A percentile compares a stretch with the other conserved stretches of the same genome.
Evolutionary conservation across 306 rosid genomes (phyloP).

Genomic region (Prunus salicina): DNA sequence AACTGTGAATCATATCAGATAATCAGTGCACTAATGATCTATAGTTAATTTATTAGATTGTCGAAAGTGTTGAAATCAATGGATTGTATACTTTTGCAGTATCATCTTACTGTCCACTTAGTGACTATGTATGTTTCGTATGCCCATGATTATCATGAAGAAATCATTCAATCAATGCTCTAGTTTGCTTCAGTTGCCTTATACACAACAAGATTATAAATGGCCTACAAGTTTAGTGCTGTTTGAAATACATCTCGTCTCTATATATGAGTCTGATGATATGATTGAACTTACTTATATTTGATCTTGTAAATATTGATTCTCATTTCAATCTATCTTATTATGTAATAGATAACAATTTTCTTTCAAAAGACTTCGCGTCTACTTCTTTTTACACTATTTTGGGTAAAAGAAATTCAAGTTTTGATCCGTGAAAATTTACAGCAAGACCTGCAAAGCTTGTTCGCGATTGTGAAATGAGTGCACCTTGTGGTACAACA

Average conservation of each 20-base stretch:
- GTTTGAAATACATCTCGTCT: not conserved
- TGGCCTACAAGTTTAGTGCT: not conserved
- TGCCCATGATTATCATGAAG: too few species aligned
- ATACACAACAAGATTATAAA: not conserved
- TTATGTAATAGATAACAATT: not conserved
- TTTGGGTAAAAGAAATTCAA: conserved; percentile 14
- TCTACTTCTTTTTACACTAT: not conserved
- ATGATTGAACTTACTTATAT: not conserved
- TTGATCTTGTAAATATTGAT: not conserved
- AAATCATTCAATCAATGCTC: too few species aligned
- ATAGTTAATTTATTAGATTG: not conserved
- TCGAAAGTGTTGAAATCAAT: not conserved
- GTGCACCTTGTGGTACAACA: conserved; percentile 70
- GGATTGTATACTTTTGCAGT: too few species aligned
- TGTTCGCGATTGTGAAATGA: conserved; percentile 62
- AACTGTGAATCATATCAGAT: not conserved
- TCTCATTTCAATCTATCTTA: too few species aligned
- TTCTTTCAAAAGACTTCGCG: not conserved
- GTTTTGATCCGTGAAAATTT: conserved; percentile 24
- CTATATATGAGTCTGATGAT: not conserved
- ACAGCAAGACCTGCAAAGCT: conserved; percentile 83
- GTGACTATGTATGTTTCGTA: too few species aligned
- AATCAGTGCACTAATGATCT: not conserved
- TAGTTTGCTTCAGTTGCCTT: not conserved
- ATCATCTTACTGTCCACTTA: too few species aligned